Evolutionary conservation across 768 basidiomycete genomes (phyloP).

Genomic region (Russula lepida): DNA sequence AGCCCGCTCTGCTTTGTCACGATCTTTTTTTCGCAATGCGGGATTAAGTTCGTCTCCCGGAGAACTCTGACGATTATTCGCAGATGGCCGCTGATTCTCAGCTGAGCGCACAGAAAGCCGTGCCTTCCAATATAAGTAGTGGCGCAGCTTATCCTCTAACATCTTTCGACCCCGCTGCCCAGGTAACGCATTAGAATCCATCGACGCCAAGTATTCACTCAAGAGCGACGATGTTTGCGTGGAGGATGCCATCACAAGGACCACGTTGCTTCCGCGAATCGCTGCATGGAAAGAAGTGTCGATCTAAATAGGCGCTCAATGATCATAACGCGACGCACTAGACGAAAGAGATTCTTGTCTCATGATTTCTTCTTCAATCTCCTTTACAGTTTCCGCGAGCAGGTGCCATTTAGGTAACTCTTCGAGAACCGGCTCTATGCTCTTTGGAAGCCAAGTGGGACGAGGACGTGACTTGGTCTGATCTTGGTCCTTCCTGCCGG

Average conservation of each 20-base stretch:
- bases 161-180: slow-evolving; percentile 62
- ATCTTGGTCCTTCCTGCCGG: slow-evolving; percentile 14
- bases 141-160: slow-evolving; percentile 68
- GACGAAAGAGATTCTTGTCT: slow-evolving; percentile 40
- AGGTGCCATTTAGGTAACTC: slow-evolving; percentile 93
- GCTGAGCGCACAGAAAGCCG: slow-evolving; percentile 34
- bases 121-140: slow-evolving; percentile 79
- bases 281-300: slow-evolving; percentile 15
- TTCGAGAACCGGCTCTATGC: slow-evolving; percentile 81
- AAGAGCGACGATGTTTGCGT: slow-evolving; percentile 64
- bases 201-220: slow-evolving; percentile 67
- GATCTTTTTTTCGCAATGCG: slow-evolving; percentile 71
- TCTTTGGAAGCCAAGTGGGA: slow-evolving; percentile 61
- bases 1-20: slow-evolving; percentile 46
- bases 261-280: slow-evolving; percentile 56
- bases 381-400: slow-evolving; percentile 75
- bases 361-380: slow-evolving; percentile 82
- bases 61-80: slow-evolving; percentile 23
- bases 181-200: slow-evolving; percentile 47
- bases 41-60: slow-evolving; percentile 44
- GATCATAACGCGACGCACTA: slow-evolving; percentile 18
- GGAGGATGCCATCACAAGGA: slow-evolving; percentile 86
- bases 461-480: slow-evolving; percentile 25
- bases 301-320: background rate
- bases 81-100: slow-evolving; percentile 27